A percentile compares a stretch with the other conserved stretches of the same genome.
These are phyloP conservation scores for Termitomyces sp. DNA, from an alignment of 768 basidiomycete genomes.

Conservation along the genomic window DNA sequence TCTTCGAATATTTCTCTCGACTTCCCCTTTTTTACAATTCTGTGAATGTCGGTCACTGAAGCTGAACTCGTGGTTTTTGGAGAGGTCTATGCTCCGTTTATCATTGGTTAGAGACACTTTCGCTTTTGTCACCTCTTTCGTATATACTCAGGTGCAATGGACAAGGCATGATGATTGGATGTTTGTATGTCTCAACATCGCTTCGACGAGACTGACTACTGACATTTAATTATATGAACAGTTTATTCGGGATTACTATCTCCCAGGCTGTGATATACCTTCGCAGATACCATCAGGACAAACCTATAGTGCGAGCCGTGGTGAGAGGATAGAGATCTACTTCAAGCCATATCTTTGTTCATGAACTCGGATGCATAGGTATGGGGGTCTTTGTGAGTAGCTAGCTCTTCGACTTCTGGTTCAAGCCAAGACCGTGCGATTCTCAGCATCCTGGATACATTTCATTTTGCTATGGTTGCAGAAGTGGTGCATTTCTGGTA, in stretches of 20 bases:
- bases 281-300: constrained; percentile 7
- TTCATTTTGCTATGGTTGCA: constrained; percentile 9
- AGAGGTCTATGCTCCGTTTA: constrained; percentile 5
- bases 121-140: neutral
- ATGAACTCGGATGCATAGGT: neutral
- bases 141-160: neutral
- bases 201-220: neutral
- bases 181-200: constrained; percentile 2
- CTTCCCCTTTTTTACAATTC: too few relatives aligned
- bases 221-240: neutral
- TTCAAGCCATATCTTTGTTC: too few relatives aligned
- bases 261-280: constrained; percentile 8
- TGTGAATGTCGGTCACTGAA: constrained; percentile 1
- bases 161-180: constrained; percentile 10
- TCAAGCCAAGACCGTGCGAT: too few relatives aligned
- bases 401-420: neutral
- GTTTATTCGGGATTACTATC: constrained; percentile 6
- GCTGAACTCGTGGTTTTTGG: constrained; percentile 5
- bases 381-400: constrained; percentile 4
- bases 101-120: neutral
- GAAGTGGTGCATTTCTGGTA: constrained; percentile 10
- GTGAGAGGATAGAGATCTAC: neutral
- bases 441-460: constrained; percentile 7
- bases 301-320: neutral
- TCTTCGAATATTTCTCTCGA: too few relatives aligned